A percentile compares a stretch with the other conserved stretches of the same genome.
Evolutionary conservation across 1,139 yeast species (phyloP).

Genomic region (Taphrina flavorubra): DNA sequence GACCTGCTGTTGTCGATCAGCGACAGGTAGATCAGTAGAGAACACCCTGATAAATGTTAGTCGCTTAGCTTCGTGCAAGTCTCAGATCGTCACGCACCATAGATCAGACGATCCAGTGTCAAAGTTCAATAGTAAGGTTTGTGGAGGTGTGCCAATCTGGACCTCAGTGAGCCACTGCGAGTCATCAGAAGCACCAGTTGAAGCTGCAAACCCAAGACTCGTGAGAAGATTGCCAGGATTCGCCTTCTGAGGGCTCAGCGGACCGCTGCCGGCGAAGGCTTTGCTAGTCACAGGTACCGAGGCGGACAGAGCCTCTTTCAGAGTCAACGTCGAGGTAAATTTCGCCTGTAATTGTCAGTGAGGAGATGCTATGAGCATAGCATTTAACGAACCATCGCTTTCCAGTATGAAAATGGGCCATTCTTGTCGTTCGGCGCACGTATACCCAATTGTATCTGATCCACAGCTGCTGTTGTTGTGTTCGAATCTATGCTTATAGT

Average conservation of each 20-base stretch:
- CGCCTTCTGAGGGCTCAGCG: not conserved
- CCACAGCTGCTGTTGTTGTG: not conserved
- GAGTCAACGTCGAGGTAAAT: slow-evolving; percentile 17
- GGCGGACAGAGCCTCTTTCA: slow-evolving; percentile 25
- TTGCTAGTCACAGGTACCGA: not conserved
- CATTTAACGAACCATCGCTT: slow-evolving; percentile 7
- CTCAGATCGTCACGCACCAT: slow-evolving; percentile 49
- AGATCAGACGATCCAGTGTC: slow-evolving; percentile 59
- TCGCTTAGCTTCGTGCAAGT: not conserved
- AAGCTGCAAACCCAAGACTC: slow-evolving; percentile 35
- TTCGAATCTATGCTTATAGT: not conserved
- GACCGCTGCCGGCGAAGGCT: slow-evolving; percentile 5
- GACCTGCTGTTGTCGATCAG: slow-evolving; percentile 45
- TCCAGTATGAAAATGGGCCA: slow-evolving; percentile 20
- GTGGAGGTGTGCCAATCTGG: slow-evolving; percentile 54
- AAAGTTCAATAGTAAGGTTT: slow-evolving; percentile 51
- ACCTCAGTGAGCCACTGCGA: slow-evolving; percentile 45
- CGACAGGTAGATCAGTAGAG: slow-evolving; percentile 49
- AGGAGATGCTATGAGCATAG: no score
- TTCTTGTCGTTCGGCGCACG: slow-evolving; percentile 18
- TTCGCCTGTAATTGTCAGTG: slow-evolving; percentile 16
- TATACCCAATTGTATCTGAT: slow-evolving; percentile 1
- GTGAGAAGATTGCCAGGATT: not conserved
- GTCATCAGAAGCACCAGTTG: slow-evolving; percentile 38
- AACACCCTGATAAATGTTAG: slow-evolving; percentile 47